phyloP scores from a whole-genome alignment of 257 asterid species.

The Solanum ahanhuiri region DNA sequence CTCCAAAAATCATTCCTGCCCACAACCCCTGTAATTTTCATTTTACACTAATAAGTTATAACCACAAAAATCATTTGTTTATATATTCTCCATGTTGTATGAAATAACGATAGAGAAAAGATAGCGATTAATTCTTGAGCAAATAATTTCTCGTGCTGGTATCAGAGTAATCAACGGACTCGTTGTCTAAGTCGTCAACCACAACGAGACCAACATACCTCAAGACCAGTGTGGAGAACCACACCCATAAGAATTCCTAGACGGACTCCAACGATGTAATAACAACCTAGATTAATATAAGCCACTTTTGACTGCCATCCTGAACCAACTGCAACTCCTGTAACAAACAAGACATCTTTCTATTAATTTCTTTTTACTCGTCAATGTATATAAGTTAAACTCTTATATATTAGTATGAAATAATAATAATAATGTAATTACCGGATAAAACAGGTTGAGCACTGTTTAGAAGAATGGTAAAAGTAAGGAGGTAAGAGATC shows the following conservation, averaged over 20 bases:
- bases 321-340: slow-evolving; percentile 48
- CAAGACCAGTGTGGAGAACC: slow-evolving; percentile 24
- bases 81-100: neutral
- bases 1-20: slow-evolving; percentile 53
- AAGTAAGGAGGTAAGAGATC: slow-evolving; percentile 26
- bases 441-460: no score
- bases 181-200: neutral
- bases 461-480: slow-evolving; percentile 20
- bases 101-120: no score
- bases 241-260: slow-evolving; percentile 28
- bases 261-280: slow-evolving; percentile 43
- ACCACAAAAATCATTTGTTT: neutral
- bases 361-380: neutral
- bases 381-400: neutral
- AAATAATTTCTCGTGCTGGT: no score
- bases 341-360: neutral
- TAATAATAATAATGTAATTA: no score
- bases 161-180: neutral
- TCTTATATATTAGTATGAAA: neutral
- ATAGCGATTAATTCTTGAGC: neutral
- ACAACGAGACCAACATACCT: slow-evolving; percentile 12
- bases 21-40: slow-evolving; percentile 21
- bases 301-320: slow-evolving; percentile 50
- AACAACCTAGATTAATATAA: slow-evolving; percentile 29
- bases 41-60: neutral